Percentiles rank a stretch among this genome's conserved stretches.
These are phyloP conservation scores for Hyaloscypha bicolor DNA, from an alignment of 495 filamentous ascomycete genomes.

Conservation along the genomic window DNA sequence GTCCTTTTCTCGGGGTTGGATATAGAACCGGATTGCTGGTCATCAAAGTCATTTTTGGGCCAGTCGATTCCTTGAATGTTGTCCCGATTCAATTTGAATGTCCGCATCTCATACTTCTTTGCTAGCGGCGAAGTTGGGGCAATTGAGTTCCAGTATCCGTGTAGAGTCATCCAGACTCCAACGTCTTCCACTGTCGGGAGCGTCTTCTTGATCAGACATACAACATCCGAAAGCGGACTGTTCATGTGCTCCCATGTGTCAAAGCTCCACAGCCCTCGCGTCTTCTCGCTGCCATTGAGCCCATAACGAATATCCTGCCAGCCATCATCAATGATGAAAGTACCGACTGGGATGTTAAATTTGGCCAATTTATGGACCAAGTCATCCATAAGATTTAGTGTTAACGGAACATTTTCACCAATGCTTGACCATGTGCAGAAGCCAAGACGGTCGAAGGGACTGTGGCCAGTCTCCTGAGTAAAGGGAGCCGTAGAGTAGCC, in stretches of 20 bases:
- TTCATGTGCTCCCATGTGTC: slow-evolving; percentile 14
- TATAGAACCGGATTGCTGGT: slow-evolving; percentile 12
- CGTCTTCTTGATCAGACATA: slow-evolving; percentile 17
- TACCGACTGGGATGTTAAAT: slow-evolving; percentile 13
- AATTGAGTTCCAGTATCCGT: slow-evolving; percentile 17
- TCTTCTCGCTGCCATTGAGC: slow-evolving; percentile 13
- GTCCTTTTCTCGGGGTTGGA: slow-evolving; percentile 6
- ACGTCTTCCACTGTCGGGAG: slow-evolving; percentile 20
- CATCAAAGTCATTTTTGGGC: slow-evolving; percentile 13
- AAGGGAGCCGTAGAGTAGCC: slow-evolving; percentile 9
- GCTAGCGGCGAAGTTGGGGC: slow-evolving; percentile 11
- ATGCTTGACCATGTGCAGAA: slow-evolving; percentile 21
- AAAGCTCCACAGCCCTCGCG: slow-evolving; percentile 15
- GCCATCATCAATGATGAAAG: slow-evolving; percentile 23
- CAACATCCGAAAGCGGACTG: slow-evolving; percentile 7
- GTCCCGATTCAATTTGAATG: slow-evolving; percentile 13
- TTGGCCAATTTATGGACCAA: slow-evolving; percentile 4
- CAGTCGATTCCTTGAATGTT: slow-evolving; percentile 13
- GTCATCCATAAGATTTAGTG: slow-evolving; percentile 12
- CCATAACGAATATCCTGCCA: slow-evolving; percentile 22
- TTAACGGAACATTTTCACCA: slow-evolving; percentile 14
- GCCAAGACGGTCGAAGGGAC: slow-evolving; percentile 11
- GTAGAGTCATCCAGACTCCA: slow-evolving; percentile 20
- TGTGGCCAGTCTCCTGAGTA: not conserved
- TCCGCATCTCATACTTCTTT: slow-evolving; percentile 18